phyloP scores from a whole-genome alignment of 2,329 filamentous ascomycete species.

The Didymella arachidicola region DNA sequence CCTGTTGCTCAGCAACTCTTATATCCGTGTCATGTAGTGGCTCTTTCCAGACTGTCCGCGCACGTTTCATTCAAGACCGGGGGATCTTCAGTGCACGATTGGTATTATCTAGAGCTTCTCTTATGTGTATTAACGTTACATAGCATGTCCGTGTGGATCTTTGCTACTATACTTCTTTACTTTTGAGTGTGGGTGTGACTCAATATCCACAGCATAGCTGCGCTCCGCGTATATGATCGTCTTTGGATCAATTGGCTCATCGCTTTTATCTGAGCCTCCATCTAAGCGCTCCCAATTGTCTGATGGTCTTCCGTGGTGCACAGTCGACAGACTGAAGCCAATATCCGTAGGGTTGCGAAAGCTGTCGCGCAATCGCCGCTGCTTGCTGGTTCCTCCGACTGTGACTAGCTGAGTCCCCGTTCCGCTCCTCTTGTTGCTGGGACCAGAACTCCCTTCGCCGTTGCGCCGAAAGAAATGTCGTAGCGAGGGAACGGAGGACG shows the following conservation, averaged over 20 bases:
- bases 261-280: conserved; percentile 27
- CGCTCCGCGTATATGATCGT: conserved; percentile 22
- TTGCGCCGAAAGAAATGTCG: conserved; percentile 27
- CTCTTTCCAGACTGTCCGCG: no score
- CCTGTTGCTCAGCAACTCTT: not conserved
- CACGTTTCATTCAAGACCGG: no score
- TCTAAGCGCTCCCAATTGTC: conserved; percentile 33
- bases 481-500: conserved; percentile 30
- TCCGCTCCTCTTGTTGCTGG: conserved; percentile 20
- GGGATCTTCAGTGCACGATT: not conserved
- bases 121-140: not conserved
- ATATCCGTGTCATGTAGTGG: no score
- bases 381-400: conserved; percentile 17
- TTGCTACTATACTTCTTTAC: not conserved
- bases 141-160: not conserved
- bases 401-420: conserved; percentile 17
- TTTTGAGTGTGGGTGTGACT: conserved; percentile 14
- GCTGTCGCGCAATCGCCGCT: conserved; percentile 15
- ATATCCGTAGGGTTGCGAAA: conserved; percentile 22
- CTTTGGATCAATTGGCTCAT: conserved; percentile 22
- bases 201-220: conserved; percentile 27
- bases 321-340: conserved; percentile 26
- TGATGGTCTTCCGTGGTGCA: conserved; percentile 22
- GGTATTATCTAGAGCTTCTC: not conserved
- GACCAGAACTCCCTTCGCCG: conserved; percentile 22